Evolutionary conservation across 495 filamentous ascomycete species (phyloP), one percentile per base, ranked within the genome.

Genomic region (Rhizodiscina lignyota): DNA sequence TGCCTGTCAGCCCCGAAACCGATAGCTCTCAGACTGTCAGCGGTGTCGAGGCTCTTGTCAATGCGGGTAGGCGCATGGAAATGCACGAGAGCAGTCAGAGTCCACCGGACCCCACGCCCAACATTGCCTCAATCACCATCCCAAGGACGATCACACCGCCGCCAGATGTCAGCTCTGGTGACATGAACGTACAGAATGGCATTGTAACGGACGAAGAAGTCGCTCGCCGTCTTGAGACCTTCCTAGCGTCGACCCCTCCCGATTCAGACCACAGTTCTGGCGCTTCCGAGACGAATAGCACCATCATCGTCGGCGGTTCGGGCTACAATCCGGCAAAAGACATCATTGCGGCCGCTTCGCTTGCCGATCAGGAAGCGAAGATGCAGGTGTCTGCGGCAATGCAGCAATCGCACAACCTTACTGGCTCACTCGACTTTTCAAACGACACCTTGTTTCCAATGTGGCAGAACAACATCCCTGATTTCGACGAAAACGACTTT

Each of bases 401-500:
- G n/a, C n/a, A n/a, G n/a, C n/a, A n/a, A n/a, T n/a, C n/a, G n/a
- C n/a, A 45, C 18, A 13, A 23, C 32, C 32, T 41, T 30, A 28
- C 31, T 18, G 16, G 28, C 2, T 31, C 30, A n/a, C n/a, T n/a
- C n/a, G n/a, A n/a, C n/a, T n/a, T n/a, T n/a, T n/a, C n/a, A n/a
- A n/a, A n/a, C n/a, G n/a, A n/a, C n/a, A n/a, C n/a, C n/a, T n/a
- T n/a, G n/a, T n/a, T n/a, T n/a, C n/a, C n/a, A n/a, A n/a, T n/a
- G n/a, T n/a, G n/a, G n/a, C n/a, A n/a, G n/a, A n/a, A n/a, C n/a
- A n/a, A n/a, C n/a, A n/a, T 47, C 30, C 37, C 43, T 24, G 51
- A 56, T n/a, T 51, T 55, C 29, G 55, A 58, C 33, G 43, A 48
- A 8, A 55, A 55, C 21, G 55, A 60, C 27, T 60, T 60, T 41